Evolutionary conservation across 805 yeast genomes (phyloP).

Genomic region (Kluyveromyces siamensis): DNA sequence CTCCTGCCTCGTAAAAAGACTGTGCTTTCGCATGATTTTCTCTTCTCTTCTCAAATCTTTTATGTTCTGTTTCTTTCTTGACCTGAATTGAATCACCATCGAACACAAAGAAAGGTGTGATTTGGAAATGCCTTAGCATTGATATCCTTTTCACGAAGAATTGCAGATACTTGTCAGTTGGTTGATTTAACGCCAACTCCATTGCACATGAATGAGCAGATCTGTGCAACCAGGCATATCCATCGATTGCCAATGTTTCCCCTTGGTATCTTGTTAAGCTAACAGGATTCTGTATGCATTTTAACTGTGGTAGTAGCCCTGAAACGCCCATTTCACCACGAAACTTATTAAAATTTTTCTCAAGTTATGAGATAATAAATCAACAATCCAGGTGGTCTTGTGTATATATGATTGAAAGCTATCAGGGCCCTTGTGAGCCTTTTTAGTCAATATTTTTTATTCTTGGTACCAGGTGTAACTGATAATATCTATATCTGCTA

Average conservation of each 20-base stretch:
- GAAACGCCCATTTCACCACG: slow-evolving; percentile 59
- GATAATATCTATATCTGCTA: too few relatives aligned
- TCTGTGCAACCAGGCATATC: slow-evolving; percentile 93
- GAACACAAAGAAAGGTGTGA: slow-evolving; percentile 80
- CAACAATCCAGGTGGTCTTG: too few relatives aligned
- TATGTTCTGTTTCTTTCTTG: slow-evolving; percentile 62
- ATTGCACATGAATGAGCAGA: slow-evolving; percentile 76
- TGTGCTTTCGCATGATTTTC: slow-evolving; percentile 52
- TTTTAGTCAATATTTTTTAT: too few relatives aligned
- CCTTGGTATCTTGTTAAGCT: slow-evolving; percentile 59
- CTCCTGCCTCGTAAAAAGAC: slow-evolving; percentile 42
- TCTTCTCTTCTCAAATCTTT: slow-evolving; percentile 48
- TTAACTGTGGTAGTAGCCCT: slow-evolving; percentile 73
- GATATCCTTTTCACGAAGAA: slow-evolving; percentile 59
- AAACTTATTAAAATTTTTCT: too few relatives aligned
- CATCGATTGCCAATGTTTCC: slow-evolving; percentile 81
- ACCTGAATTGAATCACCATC: slow-evolving; percentile 87
- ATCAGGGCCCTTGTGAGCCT: not conserved
- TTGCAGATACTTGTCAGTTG: slow-evolving; percentile 64
- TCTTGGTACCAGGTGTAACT: not conserved
- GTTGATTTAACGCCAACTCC: slow-evolving; percentile 62
- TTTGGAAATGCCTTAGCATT: slow-evolving; percentile 57
- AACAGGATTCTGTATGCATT: slow-evolving; percentile 57
- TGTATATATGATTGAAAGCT: too few relatives aligned
- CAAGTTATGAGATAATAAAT: too few relatives aligned